Base-by-base conservation (phyloP, 2,329 filamentous ascomycete genomes). In the Cryphonectria radicalis region DNA sequence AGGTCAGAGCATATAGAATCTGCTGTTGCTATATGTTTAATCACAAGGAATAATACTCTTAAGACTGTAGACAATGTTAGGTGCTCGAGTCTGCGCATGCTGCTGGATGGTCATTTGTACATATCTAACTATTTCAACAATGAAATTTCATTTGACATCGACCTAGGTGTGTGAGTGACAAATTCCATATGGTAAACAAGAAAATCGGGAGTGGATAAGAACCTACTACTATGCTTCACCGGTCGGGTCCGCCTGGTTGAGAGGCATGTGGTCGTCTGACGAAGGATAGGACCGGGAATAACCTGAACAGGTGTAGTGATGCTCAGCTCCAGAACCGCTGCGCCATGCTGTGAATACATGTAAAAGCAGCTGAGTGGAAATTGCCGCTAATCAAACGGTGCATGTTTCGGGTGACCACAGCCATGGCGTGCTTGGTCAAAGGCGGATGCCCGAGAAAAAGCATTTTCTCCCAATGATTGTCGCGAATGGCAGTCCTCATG, bases 371-470 rank as follows among this genome's bases (percentile, higher is more conserved):
- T 70, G 40, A 50, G 57, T 64, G 63, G 63, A 43, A 70, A 25
- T 43, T 22, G 42, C n/a, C 28, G 5, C 32, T 37, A 28, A 25
- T 25, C 25, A 55, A 55, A 10, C 32, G 37, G 19, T 63, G 70
- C 68, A 63, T 60, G 70, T 72, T 68, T 67, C 70, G 68, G 70
- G 40, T 65, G 19, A 13, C n/a, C 55, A 69, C 68, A 55, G 60
- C 46, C 28, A 62, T 60, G 64, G 60, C 50, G 40, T 65, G 40
- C 28, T 63, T 42, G 65, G 37, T 59, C 55, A n/a, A 43, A 28
- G n/a, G 35, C 5, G 25, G 22, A 28, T 4, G 25, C 17, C 50
- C 46, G n/a, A 57, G 32, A 32, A 59, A 22, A 19, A 57, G 37
- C 37, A 60, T 7, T 4, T 46, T 17, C 8, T 8, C 35, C 25